Conservation (phyloP, 805 yeast genomes). For the Saccharomyces cerevisiae region DNA sequence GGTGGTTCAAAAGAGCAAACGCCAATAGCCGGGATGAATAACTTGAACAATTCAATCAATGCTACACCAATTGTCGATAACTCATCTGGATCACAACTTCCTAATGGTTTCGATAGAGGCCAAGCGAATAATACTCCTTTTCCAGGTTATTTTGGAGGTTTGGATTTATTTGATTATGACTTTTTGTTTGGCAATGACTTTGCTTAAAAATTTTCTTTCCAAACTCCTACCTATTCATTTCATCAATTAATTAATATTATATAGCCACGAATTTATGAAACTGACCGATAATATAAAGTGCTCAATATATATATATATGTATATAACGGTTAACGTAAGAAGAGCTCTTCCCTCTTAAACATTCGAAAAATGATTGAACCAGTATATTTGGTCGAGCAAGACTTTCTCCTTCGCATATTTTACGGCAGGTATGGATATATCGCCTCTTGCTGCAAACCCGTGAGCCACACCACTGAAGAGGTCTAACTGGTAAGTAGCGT, state of each 20-base stretch:
- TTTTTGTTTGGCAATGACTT: constrained; percentile 21
- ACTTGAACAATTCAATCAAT: neutral
- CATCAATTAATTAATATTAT: neutral
- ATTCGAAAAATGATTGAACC: constrained; percentile 14
- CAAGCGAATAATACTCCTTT: constrained; percentile 1
- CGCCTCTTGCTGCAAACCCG: constrained; percentile 80
- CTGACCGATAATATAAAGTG: neutral
- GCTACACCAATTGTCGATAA: neutral
- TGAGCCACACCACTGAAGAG: constrained; percentile 59
- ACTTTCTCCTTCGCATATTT: constrained; percentile 63
- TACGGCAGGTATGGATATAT: constrained; percentile 42
- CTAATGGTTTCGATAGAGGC: neutral
- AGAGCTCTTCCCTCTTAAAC: neutral
- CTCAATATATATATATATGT: neutral
- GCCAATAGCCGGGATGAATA: neutral
- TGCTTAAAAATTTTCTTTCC: constrained; percentile 1
- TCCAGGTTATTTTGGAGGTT: constrained; percentile 22
- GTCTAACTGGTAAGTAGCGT: constrained; percentile 51
- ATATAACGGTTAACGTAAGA: neutral
- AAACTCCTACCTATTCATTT: neutral
- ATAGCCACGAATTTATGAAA: neutral
- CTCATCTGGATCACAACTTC: neutral
- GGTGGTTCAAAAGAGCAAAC: neutral
- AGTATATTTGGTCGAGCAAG: constrained; percentile 33
- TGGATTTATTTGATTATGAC: constrained; percentile 27